Evolutionary conservation across 2,329 filamentous ascomycete genomes (phyloP).

Genomic region (Phoma sp.): DNA sequence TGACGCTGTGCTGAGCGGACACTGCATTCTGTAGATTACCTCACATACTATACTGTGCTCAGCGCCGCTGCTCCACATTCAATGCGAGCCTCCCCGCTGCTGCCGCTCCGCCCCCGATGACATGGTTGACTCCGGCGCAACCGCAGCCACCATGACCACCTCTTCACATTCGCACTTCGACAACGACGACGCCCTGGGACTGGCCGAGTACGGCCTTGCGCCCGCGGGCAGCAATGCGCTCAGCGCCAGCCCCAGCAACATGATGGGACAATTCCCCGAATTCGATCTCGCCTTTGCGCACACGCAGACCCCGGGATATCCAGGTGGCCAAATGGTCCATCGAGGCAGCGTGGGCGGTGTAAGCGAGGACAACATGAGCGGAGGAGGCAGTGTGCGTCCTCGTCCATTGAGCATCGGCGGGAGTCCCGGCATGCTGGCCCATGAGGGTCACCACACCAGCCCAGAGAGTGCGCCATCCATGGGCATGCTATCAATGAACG

Average conservation of each 20-base stretch:
- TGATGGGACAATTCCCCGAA: constrained; percentile 41
- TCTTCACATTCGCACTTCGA: constrained; percentile 36
- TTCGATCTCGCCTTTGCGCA: constrained; percentile 41
- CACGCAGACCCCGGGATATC: constrained; percentile 24
- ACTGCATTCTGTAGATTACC: not conserved
- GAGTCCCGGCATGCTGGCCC: constrained; percentile 35
- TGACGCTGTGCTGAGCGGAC: constrained; percentile 7
- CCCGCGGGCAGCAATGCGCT: constrained; percentile 20
- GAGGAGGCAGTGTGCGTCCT: constrained; percentile 33
- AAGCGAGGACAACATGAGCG: constrained; percentile 43
- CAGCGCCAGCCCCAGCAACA: constrained; percentile 25
- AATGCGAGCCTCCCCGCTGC: constrained; percentile 29
- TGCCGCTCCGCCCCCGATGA: constrained; percentile 25
- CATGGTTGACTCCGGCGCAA: constrained; percentile 39
- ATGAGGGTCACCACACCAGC: constrained; percentile 43
- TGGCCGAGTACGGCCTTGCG: constrained; percentile 46
- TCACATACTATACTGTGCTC: not conserved
- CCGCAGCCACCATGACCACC: constrained; percentile 37
- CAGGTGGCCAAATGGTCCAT: constrained; percentile 24
- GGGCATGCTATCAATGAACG: constrained; percentile 39
- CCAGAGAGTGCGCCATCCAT: constrained; percentile 44
- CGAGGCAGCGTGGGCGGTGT: constrained; percentile 38
- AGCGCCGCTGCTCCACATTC: constrained; percentile 7
- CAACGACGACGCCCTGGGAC: constrained; percentile 42
- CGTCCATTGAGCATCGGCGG: constrained; percentile 42